Conservation (phyloP, 1,284 basidiomycete species). For the Exobasidium rhododendri region DNA sequence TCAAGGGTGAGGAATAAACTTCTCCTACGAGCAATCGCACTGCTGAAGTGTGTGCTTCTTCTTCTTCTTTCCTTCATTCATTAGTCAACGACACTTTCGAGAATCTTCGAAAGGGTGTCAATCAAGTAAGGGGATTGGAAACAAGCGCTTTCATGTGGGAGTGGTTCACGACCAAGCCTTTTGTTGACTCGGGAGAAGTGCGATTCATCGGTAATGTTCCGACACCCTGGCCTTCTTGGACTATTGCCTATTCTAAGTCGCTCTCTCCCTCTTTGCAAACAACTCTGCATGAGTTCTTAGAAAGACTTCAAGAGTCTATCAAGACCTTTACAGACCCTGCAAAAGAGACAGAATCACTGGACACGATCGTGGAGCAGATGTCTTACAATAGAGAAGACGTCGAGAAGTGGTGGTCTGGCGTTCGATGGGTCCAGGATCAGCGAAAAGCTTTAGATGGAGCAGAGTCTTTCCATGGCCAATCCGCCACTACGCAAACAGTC, state of each 20-base stretch:
- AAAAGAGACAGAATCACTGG: constrained; percentile 21
- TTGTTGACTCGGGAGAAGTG: constrained; percentile 74
- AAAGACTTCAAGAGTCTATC: constrained; percentile 29
- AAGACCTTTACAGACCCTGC: constrained; percentile 27
- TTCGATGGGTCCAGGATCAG: constrained; percentile 44
- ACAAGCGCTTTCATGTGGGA: constrained; percentile 27
- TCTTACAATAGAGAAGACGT: constrained; percentile 70
- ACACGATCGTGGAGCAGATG: constrained; percentile 32
- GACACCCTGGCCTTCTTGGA: constrained; percentile 96
- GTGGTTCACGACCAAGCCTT: constrained; percentile 90
- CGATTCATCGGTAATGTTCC: constrained; percentile 76
- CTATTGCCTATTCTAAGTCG: constrained; percentile 39
- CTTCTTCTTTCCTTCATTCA: neutral
- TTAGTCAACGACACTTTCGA: constrained; percentile 50
- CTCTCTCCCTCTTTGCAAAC: neutral
- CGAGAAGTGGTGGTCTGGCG: constrained; percentile 58
- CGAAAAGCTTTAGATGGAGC: constrained; percentile 12
- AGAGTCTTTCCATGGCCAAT: constrained; percentile 22
- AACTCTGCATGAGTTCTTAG: constrained; percentile 31
- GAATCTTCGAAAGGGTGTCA: constrained; percentile 84
- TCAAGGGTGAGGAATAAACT: constrained; percentile 54
- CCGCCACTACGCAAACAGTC: constrained; percentile 29
- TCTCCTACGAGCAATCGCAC: constrained; percentile 60
- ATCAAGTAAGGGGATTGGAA: constrained; percentile 53
- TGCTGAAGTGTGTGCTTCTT: constrained; percentile 68